These are phyloP conservation scores for Zizania latifolia DNA, from an alignment of 176 grass and related monocot species.

Conservation along the genomic window DNA sequence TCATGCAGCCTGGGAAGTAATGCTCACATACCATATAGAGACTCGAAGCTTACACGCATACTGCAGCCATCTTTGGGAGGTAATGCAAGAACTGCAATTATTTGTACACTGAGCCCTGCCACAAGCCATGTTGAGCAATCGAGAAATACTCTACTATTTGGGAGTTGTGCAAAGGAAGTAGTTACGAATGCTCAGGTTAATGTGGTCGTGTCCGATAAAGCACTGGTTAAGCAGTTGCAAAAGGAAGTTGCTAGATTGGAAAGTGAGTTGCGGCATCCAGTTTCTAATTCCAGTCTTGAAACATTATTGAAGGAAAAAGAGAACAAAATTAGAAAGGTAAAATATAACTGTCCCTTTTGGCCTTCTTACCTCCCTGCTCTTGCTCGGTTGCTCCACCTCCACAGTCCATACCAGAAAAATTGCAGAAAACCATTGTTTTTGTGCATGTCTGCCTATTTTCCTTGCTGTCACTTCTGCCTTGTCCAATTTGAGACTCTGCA, in stretches of 20 bases:
- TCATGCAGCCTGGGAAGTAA: constrained; percentile 63
- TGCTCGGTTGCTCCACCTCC: too few relatives aligned
- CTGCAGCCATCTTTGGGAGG: constrained; percentile 77
- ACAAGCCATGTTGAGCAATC: constrained; percentile 71
- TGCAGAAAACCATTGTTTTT: neutral
- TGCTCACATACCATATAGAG: constrained; percentile 71
- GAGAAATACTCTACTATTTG: constrained; percentile 75
- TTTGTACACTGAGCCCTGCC: constrained; percentile 77
- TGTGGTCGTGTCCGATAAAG: constrained; percentile 83
- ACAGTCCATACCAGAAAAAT: too few relatives aligned
- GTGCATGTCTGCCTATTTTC: neutral
- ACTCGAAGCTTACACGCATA: constrained; percentile 88
- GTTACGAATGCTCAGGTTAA: constrained; percentile 76
- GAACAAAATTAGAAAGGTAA: too few relatives aligned
- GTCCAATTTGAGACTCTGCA: neutral
- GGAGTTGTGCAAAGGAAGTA: constrained; percentile 78
- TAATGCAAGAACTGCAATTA: constrained; percentile 76
- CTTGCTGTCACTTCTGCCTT: neutral
- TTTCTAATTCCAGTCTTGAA: constrained; percentile 52
- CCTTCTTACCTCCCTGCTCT: too few relatives aligned
- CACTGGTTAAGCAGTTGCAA: constrained; percentile 78
- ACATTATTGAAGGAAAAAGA: too few relatives aligned
- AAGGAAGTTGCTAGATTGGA: constrained; percentile 82
- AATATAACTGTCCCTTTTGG: too few relatives aligned
- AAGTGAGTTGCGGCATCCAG: constrained; percentile 58